These are phyloP conservation scores for Saturnispora mendoncae DNA, from an alignment of 805 yeast species.

Conservation along the genomic window DNA sequence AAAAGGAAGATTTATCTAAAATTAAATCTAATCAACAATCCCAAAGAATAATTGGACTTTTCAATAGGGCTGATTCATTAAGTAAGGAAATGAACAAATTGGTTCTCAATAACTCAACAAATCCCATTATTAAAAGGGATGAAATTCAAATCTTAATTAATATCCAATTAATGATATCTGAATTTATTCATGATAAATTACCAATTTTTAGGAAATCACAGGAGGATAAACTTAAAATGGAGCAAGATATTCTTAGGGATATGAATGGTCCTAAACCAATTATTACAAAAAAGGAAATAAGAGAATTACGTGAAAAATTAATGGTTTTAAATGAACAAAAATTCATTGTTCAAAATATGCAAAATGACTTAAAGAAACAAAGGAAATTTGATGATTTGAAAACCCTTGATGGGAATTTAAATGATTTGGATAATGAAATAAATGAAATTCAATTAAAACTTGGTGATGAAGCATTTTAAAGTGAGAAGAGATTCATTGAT, in stretches of 20 bases:
- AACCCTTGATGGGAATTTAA: slow-evolving; percentile 47
- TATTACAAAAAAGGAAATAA: slow-evolving; percentile 43
- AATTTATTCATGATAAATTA: slow-evolving; percentile 60
- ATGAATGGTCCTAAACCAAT: slow-evolving; percentile 13
- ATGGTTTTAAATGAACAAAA: slow-evolving; percentile 84
- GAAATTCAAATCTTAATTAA: slow-evolving; percentile 43
- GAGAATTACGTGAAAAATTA: slow-evolving; percentile 58
- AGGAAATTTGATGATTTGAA: slow-evolving; percentile 71
- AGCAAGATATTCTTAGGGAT: slow-evolving; percentile 6
- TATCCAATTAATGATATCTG: slow-evolving; percentile 46
- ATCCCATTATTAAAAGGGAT: slow-evolving; percentile 20
- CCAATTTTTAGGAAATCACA: slow-evolving; percentile 57
- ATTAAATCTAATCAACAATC: slow-evolving; percentile 31
- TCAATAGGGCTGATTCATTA: slow-evolving; percentile 42
- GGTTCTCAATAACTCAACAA: neutral
- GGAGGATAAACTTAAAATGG: slow-evolving; percentile 18
- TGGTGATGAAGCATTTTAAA: slow-evolving; percentile 42
- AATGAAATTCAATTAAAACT: slow-evolving; percentile 37
- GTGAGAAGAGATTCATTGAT: neutral
- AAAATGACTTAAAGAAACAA: slow-evolving; percentile 50
- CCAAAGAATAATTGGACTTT: slow-evolving; percentile 23
- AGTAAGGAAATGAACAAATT: slow-evolving; percentile 32
- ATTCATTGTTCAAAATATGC: slow-evolving; percentile 59
- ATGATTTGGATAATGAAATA: slow-evolving; percentile 47
- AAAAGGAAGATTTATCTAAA: slow-evolving; percentile 20